These are phyloP conservation scores for Phytophthora tentaculata DNA, from an alignment of 352 stramenopile genomes.

Conservation along the genomic window DNA sequence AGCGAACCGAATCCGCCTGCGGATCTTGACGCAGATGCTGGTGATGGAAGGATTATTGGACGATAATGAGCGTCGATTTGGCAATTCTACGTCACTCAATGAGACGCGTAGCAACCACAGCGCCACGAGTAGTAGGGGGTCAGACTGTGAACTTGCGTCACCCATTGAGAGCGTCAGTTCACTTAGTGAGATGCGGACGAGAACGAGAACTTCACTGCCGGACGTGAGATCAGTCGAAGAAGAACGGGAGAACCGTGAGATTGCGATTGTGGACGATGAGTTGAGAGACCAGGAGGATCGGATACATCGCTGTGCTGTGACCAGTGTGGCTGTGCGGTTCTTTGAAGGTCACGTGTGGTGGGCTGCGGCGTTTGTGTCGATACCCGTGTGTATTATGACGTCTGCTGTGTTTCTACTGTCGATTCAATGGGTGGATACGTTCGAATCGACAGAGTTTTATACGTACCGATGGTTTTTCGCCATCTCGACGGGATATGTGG, in stretches of 20 bases:
- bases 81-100: conserved; percentile 30
- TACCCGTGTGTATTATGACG: conserved; percentile 32
- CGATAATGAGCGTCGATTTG: background rate
- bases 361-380: conserved; percentile 41
- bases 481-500: conserved; percentile 39
- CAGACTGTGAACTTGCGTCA: conserved; percentile 6
- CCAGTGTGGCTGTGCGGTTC: conserved; percentile 16
- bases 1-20: conserved; percentile 64
- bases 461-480: conserved; percentile 50
- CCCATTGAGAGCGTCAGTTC: background rate
- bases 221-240: conserved; percentile 23
- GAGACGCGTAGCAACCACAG: conserved; percentile 30
- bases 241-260: conserved; percentile 33
- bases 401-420: conserved; percentile 37
- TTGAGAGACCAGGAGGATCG: conserved; percentile 29
- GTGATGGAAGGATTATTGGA: conserved; percentile 24
- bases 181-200: conserved; percentile 1
- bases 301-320: conserved; percentile 36
- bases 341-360: conserved; percentile 49
- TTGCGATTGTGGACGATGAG: conserved; percentile 37
- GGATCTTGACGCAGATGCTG: conserved; percentile 44
- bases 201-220: conserved; percentile 5
- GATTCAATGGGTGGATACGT: conserved; percentile 39
- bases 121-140: conserved; percentile 19
- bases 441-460: conserved; percentile 57